Base-by-base conservation (phyloP, 2,329 filamentous ascomycete species). In the Fusarium buharicum region DNA sequence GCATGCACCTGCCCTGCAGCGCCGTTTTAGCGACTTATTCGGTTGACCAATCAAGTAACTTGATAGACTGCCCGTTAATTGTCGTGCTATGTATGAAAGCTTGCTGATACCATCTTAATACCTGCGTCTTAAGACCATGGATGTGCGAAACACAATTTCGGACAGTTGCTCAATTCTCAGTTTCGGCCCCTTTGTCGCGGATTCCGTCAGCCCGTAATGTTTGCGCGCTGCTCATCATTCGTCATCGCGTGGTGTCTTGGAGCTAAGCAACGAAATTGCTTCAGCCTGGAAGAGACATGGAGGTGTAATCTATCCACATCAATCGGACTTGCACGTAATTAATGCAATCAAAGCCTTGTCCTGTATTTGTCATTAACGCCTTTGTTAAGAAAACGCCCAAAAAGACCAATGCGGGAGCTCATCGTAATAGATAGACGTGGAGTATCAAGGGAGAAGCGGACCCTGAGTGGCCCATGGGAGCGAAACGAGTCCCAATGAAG, bases 121-220 rank as follows among this genome's bases (percentile, higher is more conserved):
- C 49, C 50, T 33, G 50, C 49, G 47, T 55, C 39, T 56, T 70
- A 70, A 66, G 66, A 60, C 17, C 68, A 69, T 69, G 68, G 68
- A 60, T 68, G 64, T 59, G 66, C 64, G 55, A 70, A 67, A 68
- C 66, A 70, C 60, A 70, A 70, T 70, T 64, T 70, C 68, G 68
- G 67, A 43, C 66, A 52, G 53, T 57, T 55, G 45, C 56, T 55
- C 64, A 59, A 45, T 66, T 53, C 62, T 58, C 55, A 53, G 41
- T 61, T 41, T 64, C 55, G 67, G 63, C 46, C 64, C 55, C 57
- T 55, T 61, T 63, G 63, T 59, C 67, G 58, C 64, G 53, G 56
- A 63, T 58, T 57, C 62, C 27, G 51, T 48, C 36, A 41, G 49
- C 41, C 57, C 52, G 50, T 49, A 46, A 57, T 44, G 59, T 66